Conservation (phyloP, 352 stramenopile species). For the Phytophthora citricola region DNA sequence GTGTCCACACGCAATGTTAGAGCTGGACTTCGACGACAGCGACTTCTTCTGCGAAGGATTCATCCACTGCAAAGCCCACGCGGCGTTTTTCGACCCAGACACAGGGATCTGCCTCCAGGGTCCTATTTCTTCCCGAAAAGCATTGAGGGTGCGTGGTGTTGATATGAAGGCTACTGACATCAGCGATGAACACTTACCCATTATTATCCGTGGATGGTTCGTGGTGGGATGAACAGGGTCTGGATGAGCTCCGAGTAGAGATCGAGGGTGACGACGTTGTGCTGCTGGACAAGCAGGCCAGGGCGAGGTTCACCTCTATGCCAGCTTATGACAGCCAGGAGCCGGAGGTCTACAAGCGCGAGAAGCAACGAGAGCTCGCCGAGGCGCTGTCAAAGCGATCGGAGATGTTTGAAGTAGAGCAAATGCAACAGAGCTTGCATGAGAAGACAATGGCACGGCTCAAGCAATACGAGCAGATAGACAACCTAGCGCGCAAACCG, state of each 20-base stretch:
- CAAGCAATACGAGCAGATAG: slow-evolving; percentile 39
- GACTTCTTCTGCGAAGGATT: slow-evolving; percentile 86
- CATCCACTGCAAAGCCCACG: slow-evolving; percentile 84
- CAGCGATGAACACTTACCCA: background rate
- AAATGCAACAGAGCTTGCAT: slow-evolving; percentile 60
- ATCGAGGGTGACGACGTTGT: slow-evolving; percentile 58
- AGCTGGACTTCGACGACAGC: slow-evolving; percentile 82
- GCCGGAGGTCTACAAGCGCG: slow-evolving; percentile 42
- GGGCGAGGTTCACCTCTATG: slow-evolving; percentile 16
- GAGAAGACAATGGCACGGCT: slow-evolving; percentile 66
- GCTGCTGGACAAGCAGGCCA: slow-evolving; percentile 28
- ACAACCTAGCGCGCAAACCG: slow-evolving; percentile 19
- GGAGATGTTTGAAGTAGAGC: slow-evolving; percentile 46
- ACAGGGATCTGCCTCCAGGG: slow-evolving; percentile 74
- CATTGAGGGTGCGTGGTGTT: slow-evolving; percentile 38
- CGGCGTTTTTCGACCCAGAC: slow-evolving; percentile 81
- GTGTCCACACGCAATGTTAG: slow-evolving; percentile 72
- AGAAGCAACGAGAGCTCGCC: slow-evolving; percentile 56
- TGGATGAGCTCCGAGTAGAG: slow-evolving; percentile 47
- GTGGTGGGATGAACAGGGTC: slow-evolving; percentile 28
- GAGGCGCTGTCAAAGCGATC: slow-evolving; percentile 44
- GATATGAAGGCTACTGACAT: background rate
- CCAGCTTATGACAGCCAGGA: slow-evolving; percentile 29
- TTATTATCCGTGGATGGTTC: background rate
- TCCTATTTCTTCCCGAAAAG: slow-evolving; percentile 49